Base-by-base conservation (phyloP, 495 filamentous ascomycete species). In the Podospora pseudocomata region DNA sequence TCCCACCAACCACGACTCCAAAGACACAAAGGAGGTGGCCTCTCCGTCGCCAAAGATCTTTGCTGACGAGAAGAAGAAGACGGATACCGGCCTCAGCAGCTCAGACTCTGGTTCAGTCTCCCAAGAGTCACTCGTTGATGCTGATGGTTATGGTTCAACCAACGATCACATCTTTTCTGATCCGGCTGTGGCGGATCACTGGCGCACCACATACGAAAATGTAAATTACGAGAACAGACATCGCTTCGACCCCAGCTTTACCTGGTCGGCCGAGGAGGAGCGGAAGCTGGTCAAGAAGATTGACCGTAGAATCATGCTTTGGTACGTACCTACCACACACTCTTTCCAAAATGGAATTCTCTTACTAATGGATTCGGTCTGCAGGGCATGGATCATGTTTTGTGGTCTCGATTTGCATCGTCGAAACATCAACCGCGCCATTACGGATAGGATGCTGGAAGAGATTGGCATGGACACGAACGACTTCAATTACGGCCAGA, bases 161-260 rank as follows among this genome's bases (percentile, higher is more conserved):
- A 66, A 70, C 18, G 68, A 79, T 54, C 79, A 81, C 65, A 57
- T 75, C 69, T 77, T 78, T 61, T 68, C 60, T 7, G 73, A 76
- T 49, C 74, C 75, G 6, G 54, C 63, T 30, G 64, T 74, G 6
- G 76, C 76, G 4, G 65, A 72, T 1, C 64, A 76, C 65, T 77
- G 75, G 74, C 71, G 69, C 5, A 62, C 54, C 2, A 58, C 74
- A 15, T 77, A 71, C 34, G 76, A 83, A 68, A 71, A 74, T 28
- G 79, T 77, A 15, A 34, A 70, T n/a, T 85, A 85, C 64, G 83
- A 86, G 73, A 85, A 85, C 73, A 79, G 82, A 0, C 86, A 90
- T 76, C 80, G 84, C 4, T 90, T 85, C 67, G 83, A 86, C 67
- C 83, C 83, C 3, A 67, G 71, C 4, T 80, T 79, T 64, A 75